phyloP scores from a whole-genome alignment of 2,329 filamentous ascomycete species.

The Penicillium sp. region DNA sequence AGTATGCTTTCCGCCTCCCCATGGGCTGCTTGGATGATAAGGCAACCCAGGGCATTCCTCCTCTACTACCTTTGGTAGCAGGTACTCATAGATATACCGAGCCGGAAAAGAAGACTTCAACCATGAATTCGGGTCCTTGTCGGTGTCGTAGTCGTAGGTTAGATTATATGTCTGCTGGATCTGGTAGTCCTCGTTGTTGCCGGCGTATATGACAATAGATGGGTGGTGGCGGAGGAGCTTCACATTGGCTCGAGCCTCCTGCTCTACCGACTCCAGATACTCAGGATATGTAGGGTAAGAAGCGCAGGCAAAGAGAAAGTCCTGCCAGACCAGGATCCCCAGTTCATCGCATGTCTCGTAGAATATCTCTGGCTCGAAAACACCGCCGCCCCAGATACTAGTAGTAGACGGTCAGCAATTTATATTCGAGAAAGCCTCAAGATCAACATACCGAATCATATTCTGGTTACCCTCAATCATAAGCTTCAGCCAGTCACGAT shows the following conservation, averaged over 20 bases:
- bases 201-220: conserved; percentile 83
- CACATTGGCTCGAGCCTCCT: conserved; percentile 70
- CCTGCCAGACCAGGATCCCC: conserved; percentile 84
- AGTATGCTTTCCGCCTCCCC: conserved; percentile 78
- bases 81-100: conserved; percentile 90
- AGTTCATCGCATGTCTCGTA: conserved; percentile 78
- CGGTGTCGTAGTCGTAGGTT: conserved; percentile 72
- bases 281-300: conserved; percentile 72
- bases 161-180: conserved; percentile 74
- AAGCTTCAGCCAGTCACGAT: conserved; percentile 64
- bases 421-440: not conserved
- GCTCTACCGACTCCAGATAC: conserved; percentile 66
- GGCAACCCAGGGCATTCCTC: conserved; percentile 70
- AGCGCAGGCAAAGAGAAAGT: conserved; percentile 82
- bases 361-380: conserved; percentile 76
- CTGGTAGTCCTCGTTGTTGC: conserved; percentile 95
- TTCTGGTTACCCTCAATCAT: conserved; percentile 66
- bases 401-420: not conserved
- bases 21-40: conserved; percentile 82
- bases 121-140: conserved; percentile 83
- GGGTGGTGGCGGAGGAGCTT: conserved; percentile 80
- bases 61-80: conserved; percentile 74
- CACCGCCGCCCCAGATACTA: conserved; percentile 73
- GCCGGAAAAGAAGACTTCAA: conserved; percentile 86
- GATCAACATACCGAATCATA: conserved; percentile 55